Evolutionary conservation across 441 rosid species (phyloP).

Genomic region (Raphanus hybrid): DNA sequence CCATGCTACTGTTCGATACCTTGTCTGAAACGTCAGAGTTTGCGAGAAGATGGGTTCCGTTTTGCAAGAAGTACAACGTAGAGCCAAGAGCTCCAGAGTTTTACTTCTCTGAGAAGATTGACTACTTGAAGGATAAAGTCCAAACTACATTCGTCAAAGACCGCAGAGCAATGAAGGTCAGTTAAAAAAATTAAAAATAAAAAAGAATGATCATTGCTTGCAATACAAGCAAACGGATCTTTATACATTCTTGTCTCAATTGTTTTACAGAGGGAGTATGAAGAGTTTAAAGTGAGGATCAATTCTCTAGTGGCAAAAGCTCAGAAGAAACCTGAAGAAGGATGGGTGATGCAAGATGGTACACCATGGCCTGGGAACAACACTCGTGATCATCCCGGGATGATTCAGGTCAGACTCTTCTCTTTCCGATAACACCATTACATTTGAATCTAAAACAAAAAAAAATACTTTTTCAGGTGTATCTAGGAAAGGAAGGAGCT

Average conservation of each 20-base stretch:
- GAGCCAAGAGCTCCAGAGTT: slow-evolving; percentile 95
- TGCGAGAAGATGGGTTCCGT: slow-evolving; percentile 92
- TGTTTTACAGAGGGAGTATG: slow-evolving; percentile 76
- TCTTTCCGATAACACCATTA: neutral
- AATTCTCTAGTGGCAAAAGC: slow-evolving; percentile 90
- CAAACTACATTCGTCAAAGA: slow-evolving; percentile 93
- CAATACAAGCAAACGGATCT: neutral
- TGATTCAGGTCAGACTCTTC: slow-evolving; percentile 71
- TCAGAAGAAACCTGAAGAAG: slow-evolving; percentile 93
- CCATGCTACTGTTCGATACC: slow-evolving; percentile 88
- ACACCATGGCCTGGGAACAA: slow-evolving; percentile 98
- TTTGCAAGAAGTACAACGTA: slow-evolving; percentile 75
- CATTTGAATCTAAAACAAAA: neutral
- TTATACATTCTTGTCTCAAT: neutral
- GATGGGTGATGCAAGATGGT: slow-evolving; percentile 98
- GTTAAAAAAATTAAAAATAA: neutral
- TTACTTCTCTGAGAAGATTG: slow-evolving; percentile 86
- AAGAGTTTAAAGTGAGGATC: slow-evolving; percentile 88
- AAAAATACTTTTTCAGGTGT: slow-evolving; percentile 53
- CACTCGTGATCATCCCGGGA: slow-evolving; percentile 94
- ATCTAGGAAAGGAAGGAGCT: slow-evolving; percentile 88
- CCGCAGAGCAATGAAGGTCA: slow-evolving; percentile 94
- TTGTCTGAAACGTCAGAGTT: slow-evolving; percentile 87
- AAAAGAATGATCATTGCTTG: neutral
- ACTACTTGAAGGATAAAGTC: slow-evolving; percentile 87